Percentiles rank a stretch among this genome's conserved stretches.
Conservation (phyloP, 495 filamentous ascomycete genomes). For the Astrothelium macrocarpum region DNA sequence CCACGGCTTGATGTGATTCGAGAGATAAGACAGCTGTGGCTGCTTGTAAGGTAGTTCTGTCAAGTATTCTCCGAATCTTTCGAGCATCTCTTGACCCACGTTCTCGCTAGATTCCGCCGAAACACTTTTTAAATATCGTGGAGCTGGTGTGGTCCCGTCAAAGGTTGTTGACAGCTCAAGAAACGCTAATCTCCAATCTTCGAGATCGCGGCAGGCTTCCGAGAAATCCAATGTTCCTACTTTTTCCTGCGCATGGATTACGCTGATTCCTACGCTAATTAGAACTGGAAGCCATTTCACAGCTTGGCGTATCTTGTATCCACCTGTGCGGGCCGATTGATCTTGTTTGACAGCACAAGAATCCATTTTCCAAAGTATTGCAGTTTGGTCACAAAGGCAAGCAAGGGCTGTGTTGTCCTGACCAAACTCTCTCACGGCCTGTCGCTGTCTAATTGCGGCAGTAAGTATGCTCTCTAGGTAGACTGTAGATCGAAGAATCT, state of each 20-base stretch:
- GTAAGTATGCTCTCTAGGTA: slow-evolving; percentile 74
- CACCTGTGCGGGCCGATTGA: not conserved
- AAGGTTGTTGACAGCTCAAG: not conserved
- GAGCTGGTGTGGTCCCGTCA: not conserved
- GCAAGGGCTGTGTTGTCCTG: not conserved
- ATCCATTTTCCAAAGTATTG: not conserved
- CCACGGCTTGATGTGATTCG: slow-evolving; percentile 21
- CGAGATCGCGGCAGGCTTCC: not conserved
- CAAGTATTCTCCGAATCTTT: slow-evolving; percentile 11
- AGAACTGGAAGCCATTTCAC: slow-evolving; percentile 20
- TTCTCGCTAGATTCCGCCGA: not conserved
- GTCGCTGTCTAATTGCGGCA: slow-evolving; percentile 57
- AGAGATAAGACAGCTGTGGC: slow-evolving; percentile 10
- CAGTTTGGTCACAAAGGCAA: not conserved
- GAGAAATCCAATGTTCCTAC: slow-evolving; percentile 22
- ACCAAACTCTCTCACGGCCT: slow-evolving; percentile 33
- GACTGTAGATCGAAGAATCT: slow-evolving; percentile 66
- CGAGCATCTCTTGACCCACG: not conserved
- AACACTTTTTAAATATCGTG: not conserved
- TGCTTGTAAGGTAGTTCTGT: slow-evolving; percentile 8
- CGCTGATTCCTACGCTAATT: slow-evolving; percentile 10
- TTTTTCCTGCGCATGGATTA: slow-evolving; percentile 23
- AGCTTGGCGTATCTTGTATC: not conserved
- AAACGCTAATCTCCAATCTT: not conserved
- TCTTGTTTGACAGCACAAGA: not conserved